A percentile compares a stretch with the other conserved stretches of the same genome.
Conservation (phyloP, 2,329 filamentous ascomycete species). For the Ophiostoma novo-ulmi region DNA sequence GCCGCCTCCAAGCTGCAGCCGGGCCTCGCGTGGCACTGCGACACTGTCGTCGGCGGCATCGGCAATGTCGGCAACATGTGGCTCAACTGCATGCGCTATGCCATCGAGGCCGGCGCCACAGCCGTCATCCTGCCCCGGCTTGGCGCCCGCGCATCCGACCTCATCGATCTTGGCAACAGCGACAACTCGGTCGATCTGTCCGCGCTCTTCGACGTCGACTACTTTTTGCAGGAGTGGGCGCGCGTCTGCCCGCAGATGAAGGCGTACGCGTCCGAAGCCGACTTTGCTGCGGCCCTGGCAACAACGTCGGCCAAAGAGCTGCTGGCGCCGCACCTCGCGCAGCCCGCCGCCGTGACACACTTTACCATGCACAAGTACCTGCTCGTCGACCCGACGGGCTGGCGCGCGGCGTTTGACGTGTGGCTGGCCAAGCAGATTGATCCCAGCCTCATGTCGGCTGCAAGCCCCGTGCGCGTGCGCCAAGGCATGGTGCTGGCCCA, state of each 20-base stretch:
- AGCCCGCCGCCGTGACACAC: background rate
- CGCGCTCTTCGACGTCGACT: conserved; percentile 24
- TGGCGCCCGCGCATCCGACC: conserved; percentile 29
- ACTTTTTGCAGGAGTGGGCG: conserved; percentile 24
- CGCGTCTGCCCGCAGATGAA: conserved; percentile 26
- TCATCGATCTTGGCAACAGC: conserved; percentile 23
- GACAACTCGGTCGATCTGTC: conserved; percentile 22
- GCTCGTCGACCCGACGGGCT: conserved; percentile 27
- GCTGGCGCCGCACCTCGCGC: background rate
- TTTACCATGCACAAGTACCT: conserved; percentile 23
- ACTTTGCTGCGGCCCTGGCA: background rate
- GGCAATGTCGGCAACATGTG: conserved; percentile 37
- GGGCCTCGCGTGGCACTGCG: conserved; percentile 37
- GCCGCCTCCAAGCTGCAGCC: conserved; percentile 33
- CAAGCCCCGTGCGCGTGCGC: conserved; percentile 22
- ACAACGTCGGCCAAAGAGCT: background rate
- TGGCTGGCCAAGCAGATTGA: conserved; percentile 23
- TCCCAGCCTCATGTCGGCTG: conserved; percentile 17
- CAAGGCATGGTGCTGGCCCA: conserved; percentile 21
- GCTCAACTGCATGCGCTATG: conserved; percentile 37
- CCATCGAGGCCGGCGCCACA: conserved; percentile 33
- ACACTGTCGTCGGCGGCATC: conserved; percentile 36
- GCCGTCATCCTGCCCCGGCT: conserved; percentile 27
- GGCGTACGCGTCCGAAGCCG: conserved; percentile 22
- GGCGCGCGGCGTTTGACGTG: conserved; percentile 28